Conservation (phyloP, 768 basidiomycete species). For the Lanmaoa rubissima region DNA sequence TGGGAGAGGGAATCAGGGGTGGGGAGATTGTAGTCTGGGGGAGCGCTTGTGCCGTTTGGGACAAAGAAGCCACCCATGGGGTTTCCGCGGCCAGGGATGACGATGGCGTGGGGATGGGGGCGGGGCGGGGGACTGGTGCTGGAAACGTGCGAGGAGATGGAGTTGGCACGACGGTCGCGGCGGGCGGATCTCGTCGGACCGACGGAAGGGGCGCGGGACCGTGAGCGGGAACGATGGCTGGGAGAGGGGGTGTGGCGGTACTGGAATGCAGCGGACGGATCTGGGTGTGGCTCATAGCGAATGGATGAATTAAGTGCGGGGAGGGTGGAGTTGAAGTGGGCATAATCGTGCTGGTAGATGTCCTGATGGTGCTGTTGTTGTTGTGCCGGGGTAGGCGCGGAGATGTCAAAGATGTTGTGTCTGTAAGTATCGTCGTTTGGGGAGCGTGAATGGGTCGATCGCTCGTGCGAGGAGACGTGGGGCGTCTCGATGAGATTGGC, state of each 20-base stretch:
- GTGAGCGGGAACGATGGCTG: constrained; percentile 45
- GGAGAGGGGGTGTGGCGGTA: constrained; percentile 32
- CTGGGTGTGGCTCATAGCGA: constrained; percentile 48
- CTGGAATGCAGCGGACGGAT: constrained; percentile 23
- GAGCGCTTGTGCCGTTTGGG: constrained; percentile 21
- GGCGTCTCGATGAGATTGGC: constrained; percentile 51
- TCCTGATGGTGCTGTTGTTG: constrained; percentile 33
- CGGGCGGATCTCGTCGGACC: constrained; percentile 55
- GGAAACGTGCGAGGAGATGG: constrained; percentile 56
- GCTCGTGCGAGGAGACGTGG: constrained; percentile 37
- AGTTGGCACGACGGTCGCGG: constrained; percentile 54
- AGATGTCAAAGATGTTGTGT: constrained; percentile 66
- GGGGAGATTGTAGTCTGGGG: constrained; percentile 43
- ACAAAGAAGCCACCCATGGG: constrained; percentile 34
- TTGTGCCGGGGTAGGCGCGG: constrained; percentile 41
- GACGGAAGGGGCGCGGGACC: constrained; percentile 36
- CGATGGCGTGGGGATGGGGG: constrained; percentile 61
- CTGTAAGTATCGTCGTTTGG: constrained; percentile 42
- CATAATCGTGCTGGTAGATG: constrained; percentile 31
- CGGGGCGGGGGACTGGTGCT: constrained; percentile 47
- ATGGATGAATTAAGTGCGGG: constrained; percentile 52
- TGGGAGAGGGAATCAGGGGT: constrained; percentile 40
- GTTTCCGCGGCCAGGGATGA: constrained; percentile 53
- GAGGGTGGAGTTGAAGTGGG: constrained; percentile 49
- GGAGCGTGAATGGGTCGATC: constrained; percentile 42